These are phyloP conservation scores for Chlamydomonas incerta DNA, from an alignment of 139 green algal species.

Conservation along the genomic window DNA sequence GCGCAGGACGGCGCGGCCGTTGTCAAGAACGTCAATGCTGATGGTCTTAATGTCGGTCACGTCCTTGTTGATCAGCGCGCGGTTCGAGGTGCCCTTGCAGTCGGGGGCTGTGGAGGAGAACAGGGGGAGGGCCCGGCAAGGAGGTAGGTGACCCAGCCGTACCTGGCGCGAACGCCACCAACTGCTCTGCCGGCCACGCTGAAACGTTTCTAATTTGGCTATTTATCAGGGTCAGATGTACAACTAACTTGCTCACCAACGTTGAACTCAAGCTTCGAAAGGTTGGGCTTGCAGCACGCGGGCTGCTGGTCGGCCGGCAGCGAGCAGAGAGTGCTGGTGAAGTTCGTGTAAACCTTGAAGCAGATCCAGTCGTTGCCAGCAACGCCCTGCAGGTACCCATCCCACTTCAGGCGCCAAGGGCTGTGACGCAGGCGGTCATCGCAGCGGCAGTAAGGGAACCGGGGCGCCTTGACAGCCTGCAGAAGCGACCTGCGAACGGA, in stretches of 20 bases:
- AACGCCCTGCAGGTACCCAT: not conserved
- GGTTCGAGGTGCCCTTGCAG: not conserved
- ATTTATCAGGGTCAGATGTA: no score
- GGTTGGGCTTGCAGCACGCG: not conserved
- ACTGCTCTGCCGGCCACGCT: no score
- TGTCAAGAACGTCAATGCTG: not conserved
- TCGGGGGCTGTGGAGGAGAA: not conserved
- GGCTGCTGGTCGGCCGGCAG: not conserved
- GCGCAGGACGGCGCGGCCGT: constrained; percentile 1
- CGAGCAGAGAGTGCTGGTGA: not conserved
- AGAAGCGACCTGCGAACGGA: not conserved
- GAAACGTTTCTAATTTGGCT: no score
- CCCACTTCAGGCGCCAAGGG: no score
- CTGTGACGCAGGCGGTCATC: not conserved
- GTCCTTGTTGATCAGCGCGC: not conserved
- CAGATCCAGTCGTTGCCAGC: constrained; percentile 3
- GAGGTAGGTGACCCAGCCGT: no score
- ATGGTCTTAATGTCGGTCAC: not conserved
- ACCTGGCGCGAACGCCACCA: no score
- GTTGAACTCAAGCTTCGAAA: constrained; percentile 33
- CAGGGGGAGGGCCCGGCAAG: no score
- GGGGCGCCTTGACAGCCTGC: not conserved
- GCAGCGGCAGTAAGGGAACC: constrained; percentile 21
- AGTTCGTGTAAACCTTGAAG: not conserved
- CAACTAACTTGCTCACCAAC: constrained; percentile 7